phyloP scores from a whole-genome alignment of 352 stramenopile species.

The Globisporangium radiosum region DNA sequence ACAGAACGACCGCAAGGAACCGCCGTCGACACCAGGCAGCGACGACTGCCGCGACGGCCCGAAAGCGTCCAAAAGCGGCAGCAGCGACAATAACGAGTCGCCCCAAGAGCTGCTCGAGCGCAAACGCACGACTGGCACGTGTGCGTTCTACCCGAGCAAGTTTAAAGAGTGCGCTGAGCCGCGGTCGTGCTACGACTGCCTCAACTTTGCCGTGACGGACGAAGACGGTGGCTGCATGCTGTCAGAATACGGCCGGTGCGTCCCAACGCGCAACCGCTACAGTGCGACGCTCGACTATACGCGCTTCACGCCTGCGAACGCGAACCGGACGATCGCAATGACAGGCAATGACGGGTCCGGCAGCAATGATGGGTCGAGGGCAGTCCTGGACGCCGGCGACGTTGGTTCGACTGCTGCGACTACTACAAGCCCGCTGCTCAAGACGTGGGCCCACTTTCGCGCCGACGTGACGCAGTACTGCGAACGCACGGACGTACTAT shows the following conservation, averaged over 20 bases:
- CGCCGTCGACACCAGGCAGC: background rate
- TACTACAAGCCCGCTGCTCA: background rate
- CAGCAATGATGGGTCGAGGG: background rate
- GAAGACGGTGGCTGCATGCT: slow-evolving; percentile 34
- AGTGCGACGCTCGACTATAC: slow-evolving; percentile 9
- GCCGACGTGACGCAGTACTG: slow-evolving; percentile 11
- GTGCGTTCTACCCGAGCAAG: slow-evolving; percentile 33
- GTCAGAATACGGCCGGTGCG: slow-evolving; percentile 16
- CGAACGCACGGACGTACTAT: slow-evolving; percentile 4
- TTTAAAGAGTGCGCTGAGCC: slow-evolving; percentile 29
- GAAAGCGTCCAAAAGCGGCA: background rate
- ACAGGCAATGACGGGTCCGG: background rate
- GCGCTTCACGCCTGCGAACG: slow-evolving; percentile 5
- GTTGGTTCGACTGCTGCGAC: background rate
- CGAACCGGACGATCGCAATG: background rate
- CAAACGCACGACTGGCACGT: slow-evolving; percentile 28
- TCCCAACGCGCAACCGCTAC: slow-evolving; percentile 3
- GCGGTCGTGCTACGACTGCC: slow-evolving; percentile 43
- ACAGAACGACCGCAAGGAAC: background rate
- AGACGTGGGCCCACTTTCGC: slow-evolving; percentile 7
- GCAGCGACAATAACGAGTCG: slow-evolving; percentile 8
- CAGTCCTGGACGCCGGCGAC: background rate
- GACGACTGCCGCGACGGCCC: background rate
- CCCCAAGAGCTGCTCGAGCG: slow-evolving; percentile 13
- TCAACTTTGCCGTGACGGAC: slow-evolving; percentile 34